Conservation (phyloP, 108 stramenopile species). For the Pseudonitzschia pungens region DNA sequence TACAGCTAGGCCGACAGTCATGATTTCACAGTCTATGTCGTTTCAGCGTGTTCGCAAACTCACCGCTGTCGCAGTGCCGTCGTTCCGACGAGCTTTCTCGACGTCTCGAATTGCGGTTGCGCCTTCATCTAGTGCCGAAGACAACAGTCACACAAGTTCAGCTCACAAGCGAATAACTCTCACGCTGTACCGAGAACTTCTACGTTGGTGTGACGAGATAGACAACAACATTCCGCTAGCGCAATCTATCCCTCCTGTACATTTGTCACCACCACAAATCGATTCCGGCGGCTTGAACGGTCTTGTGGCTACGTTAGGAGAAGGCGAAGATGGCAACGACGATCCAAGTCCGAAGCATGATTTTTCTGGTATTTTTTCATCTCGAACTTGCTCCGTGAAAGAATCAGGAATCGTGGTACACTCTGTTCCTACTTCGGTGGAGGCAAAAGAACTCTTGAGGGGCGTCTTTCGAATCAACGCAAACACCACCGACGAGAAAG, state of each 20-base stretch:
- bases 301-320: not conserved
- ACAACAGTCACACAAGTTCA: not conserved
- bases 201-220: slow-evolving; percentile 60
- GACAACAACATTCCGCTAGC: slow-evolving; percentile 55
- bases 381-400: slow-evolving; percentile 39
- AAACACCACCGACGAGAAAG: slow-evolving; percentile 18
- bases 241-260: slow-evolving; percentile 59
- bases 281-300: slow-evolving; percentile 40
- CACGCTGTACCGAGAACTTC: slow-evolving; percentile 72
- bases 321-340: not conserved
- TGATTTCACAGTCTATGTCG: not conserved
- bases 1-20: no score
- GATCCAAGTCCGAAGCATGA: not conserved
- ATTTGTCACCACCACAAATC: slow-evolving; percentile 58
- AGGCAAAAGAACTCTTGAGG: slow-evolving; percentile 51
- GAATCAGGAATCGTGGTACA: slow-evolving; percentile 50
- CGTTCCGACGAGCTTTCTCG: not conserved
- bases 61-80: not conserved
- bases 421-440: slow-evolving; percentile 44
- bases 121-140: not conserved
- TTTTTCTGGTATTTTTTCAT: not conserved
- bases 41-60: not conserved
- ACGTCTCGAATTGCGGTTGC: not conserved
- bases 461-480: slow-evolving; percentile 70
- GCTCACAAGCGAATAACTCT: slow-evolving; percentile 33